phyloP scores from a whole-genome alignment of 2,329 filamentous ascomycete species.

The Colletotrichum sp. region DNA sequence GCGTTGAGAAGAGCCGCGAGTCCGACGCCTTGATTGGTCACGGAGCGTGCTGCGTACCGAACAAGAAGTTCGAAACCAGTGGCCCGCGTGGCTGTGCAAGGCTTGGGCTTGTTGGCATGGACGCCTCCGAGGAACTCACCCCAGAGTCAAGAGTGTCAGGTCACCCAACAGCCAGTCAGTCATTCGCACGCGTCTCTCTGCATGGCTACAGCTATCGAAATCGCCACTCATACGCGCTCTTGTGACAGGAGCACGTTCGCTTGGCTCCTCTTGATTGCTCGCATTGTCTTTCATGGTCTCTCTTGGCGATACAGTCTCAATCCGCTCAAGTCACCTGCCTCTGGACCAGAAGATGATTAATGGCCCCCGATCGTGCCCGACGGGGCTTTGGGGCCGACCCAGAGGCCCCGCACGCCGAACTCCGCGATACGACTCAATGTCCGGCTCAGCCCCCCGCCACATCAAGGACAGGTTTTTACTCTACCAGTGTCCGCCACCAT shows the following conservation, averaged over 20 bases:
- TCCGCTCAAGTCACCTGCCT: background rate
- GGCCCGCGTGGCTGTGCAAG: conserved; percentile 16
- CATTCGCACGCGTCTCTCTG: background rate
- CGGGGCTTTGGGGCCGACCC: background rate
- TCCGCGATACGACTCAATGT: background rate
- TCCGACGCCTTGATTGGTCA: background rate
- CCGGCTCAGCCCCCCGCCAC: background rate
- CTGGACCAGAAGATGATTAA: background rate
- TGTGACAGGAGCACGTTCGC: background rate
- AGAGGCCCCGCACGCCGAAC: background rate
- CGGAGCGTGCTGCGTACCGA: background rate
- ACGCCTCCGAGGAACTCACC: background rate
- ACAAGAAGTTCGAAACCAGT: background rate
- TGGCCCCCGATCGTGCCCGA: background rate
- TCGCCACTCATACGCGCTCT: conserved; percentile 8
- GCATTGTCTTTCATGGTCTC: background rate
- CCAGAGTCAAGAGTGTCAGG: background rate
- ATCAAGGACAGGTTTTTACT: background rate
- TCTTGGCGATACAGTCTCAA: background rate
- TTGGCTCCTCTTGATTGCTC: background rate
- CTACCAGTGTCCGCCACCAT: background rate
- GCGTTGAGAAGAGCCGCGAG: background rate
- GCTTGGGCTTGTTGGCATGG: background rate
- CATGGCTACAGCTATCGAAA: background rate
- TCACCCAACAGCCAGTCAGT: background rate